These are phyloP conservation scores for Peronospora farinosa DNA, from an alignment of 352 stramenopile species.

Conservation along the genomic window DNA sequence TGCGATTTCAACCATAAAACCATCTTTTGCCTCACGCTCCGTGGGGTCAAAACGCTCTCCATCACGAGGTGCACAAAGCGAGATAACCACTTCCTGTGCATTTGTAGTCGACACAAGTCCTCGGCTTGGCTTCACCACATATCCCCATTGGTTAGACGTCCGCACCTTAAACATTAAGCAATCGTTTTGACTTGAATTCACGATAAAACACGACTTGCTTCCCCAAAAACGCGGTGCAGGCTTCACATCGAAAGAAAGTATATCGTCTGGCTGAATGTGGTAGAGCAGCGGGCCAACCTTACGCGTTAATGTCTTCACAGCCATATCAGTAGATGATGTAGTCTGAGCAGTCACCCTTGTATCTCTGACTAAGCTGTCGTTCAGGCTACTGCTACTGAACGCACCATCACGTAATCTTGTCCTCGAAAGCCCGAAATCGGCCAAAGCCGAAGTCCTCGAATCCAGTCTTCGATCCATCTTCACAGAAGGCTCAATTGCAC, in stretches of 20 bases:
- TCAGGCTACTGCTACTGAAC: slow-evolving; percentile 22
- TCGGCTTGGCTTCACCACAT: slow-evolving; percentile 66
- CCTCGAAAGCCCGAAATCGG: not conserved
- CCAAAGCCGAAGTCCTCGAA: not conserved
- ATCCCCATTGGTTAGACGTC: slow-evolving; percentile 70
- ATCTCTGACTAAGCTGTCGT: slow-evolving; percentile 22
- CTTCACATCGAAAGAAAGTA: slow-evolving; percentile 39
- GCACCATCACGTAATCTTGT: slow-evolving; percentile 12
- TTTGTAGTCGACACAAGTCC: slow-evolving; percentile 56
- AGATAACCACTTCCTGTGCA: slow-evolving; percentile 54
- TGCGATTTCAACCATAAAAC: slow-evolving; percentile 66
- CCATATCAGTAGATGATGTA: slow-evolving; percentile 14
- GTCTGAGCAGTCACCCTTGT: slow-evolving; percentile 26
- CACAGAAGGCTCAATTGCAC: slow-evolving; percentile 18
- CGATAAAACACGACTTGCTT: slow-evolving; percentile 47
- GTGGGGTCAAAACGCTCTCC: slow-evolving; percentile 30
- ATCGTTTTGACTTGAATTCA: slow-evolving; percentile 44
- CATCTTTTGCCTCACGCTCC: slow-evolving; percentile 56
- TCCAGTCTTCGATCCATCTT: slow-evolving; percentile 9
- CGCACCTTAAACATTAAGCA: slow-evolving; percentile 73
- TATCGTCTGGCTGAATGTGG: slow-evolving; percentile 38
- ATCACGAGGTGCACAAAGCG: slow-evolving; percentile 37
- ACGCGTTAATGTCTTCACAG: slow-evolving; percentile 4
- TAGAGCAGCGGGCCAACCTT: slow-evolving; percentile 28
- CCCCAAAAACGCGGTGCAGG: slow-evolving; percentile 29